phyloP scores from a whole-genome alignment of 2,329 filamentous ascomycete genomes.

The Didymella glomerata region DNA sequence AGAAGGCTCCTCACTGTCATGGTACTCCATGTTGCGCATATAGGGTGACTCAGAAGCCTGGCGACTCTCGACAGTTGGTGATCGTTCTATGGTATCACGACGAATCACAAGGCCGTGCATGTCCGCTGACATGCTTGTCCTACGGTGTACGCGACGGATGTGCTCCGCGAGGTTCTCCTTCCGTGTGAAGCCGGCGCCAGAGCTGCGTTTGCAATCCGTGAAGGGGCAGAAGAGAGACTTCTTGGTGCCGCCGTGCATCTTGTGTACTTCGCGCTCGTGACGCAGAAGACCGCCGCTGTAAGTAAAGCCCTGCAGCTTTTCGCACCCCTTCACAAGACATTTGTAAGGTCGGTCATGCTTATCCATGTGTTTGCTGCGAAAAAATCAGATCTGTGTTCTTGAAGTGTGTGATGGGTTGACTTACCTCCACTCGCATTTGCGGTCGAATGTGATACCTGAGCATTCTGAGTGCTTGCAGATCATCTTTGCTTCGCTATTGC shows the following conservation, averaged over 20 bases:
- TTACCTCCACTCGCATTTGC: slow-evolving; percentile 95
- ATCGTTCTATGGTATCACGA: slow-evolving; percentile 33
- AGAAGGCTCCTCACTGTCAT: slow-evolving; percentile 36
- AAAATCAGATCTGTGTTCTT: neutral
- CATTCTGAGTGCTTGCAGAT: slow-evolving; percentile 76
- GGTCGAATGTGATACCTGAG: slow-evolving; percentile 72
- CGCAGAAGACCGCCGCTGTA: slow-evolving; percentile 90
- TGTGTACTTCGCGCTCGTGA: slow-evolving; percentile 93
- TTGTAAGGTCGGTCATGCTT: slow-evolving; percentile 95
- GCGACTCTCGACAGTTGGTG: slow-evolving; percentile 35
- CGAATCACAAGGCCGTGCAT: slow-evolving; percentile 46
- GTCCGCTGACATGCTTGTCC: slow-evolving; percentile 49
- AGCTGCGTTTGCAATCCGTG: slow-evolving; percentile 85
- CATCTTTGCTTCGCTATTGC: slow-evolving; percentile 77
- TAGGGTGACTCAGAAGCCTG: slow-evolving; percentile 39
- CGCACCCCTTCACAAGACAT: slow-evolving; percentile 81
- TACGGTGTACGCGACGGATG: slow-evolving; percentile 80
- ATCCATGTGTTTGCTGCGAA: slow-evolving; percentile 90
- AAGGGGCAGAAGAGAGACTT: slow-evolving; percentile 88
- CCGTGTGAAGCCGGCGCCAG: slow-evolving; percentile 87
- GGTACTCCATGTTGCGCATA: slow-evolving; percentile 33
- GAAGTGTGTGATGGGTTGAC: slow-evolving; percentile 48
- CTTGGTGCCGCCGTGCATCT: slow-evolving; percentile 86
- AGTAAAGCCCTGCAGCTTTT: slow-evolving; percentile 92
- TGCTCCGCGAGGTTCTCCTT: slow-evolving; percentile 96